phyloP scores from a whole-genome alignment of 768 basidiomycete genomes.

The Fistulinella prunicolor region DNA sequence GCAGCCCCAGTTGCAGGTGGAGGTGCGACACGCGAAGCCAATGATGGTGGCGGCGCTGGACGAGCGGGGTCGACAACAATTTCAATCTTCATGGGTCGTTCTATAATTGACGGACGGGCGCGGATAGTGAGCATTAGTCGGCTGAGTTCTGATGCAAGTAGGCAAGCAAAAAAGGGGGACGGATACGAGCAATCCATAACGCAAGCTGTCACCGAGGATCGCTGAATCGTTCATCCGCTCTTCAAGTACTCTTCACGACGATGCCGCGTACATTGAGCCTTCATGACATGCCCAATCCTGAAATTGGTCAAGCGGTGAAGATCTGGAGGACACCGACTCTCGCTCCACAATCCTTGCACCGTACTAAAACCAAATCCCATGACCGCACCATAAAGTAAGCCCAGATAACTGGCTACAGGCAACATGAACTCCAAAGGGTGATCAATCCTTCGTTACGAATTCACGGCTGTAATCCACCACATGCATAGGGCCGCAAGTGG shows the following conservation, averaged over 20 bases:
- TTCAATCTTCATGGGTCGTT: constrained; percentile 98
- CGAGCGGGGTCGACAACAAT: constrained; percentile 87
- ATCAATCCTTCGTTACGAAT: constrained; percentile 26
- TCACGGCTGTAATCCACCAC: constrained; percentile 26
- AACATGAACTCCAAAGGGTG: constrained; percentile 25
- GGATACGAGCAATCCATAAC: constrained; percentile 36
- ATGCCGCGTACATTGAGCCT: constrained; percentile 20
- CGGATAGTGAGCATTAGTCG: constrained; percentile 36
- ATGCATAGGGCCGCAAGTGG: constrained; percentile 12
- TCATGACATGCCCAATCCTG: constrained; percentile 30
- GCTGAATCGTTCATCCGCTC: constrained; percentile 25
- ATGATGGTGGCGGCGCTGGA: constrained; percentile 54
- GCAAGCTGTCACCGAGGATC: constrained; percentile 24
- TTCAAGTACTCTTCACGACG: constrained; percentile 21
- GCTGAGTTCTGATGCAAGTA: constrained; percentile 34
- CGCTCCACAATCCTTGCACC: constrained; percentile 34
- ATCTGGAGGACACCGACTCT: constrained; percentile 27
- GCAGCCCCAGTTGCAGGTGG: constrained; percentile 38
- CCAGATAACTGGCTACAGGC: constrained; percentile 25
- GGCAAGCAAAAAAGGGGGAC: constrained; percentile 43
- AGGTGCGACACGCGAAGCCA: constrained; percentile 85
- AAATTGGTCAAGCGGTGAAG: constrained; percentile 35
- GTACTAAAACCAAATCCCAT: constrained; percentile 31
- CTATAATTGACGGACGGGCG: constrained; percentile 48
- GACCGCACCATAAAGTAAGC: constrained; percentile 30